phyloP scores from a whole-genome alignment of 73 alveolate species.

The Breviolum minutum region DNA sequence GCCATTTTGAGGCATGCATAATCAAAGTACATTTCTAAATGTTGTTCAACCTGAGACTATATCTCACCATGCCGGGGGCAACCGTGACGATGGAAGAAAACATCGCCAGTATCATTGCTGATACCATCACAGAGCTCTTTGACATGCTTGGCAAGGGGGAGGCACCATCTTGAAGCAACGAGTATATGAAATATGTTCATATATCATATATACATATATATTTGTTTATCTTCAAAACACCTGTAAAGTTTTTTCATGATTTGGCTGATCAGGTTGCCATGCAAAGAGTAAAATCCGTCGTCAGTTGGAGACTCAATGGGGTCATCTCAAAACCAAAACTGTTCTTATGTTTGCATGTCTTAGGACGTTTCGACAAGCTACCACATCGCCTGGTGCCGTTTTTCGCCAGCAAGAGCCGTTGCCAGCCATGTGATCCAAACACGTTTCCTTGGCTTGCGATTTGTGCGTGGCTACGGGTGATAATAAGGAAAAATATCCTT shows the following conservation, averaged over 20 bases:
- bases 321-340: neutral
- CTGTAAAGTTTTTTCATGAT: no score
- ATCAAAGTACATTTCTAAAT: no score
- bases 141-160: conserved; percentile 1
- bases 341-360: neutral
- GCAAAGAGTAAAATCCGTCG: neutral
- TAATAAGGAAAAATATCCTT: neutral
- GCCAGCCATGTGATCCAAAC: no score
- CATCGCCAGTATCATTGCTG: neutral
- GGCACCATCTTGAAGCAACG: neutral
- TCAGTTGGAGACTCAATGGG: neutral
- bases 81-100: neutral
- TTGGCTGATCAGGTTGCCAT: neutral
- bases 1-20: no score
- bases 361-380: neutral
- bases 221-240: no score
- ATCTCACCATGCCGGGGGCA: neutral
- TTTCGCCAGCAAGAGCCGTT: no score
- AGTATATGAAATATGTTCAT: no score
- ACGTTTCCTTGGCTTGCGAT: no score
- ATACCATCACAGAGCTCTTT: neutral
- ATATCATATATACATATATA: no score
- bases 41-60: no score
- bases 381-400: neutral
- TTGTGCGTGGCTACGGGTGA: no score